Evolutionary conservation across 225 moss, liverwort and hornwort species (phyloP), one percentile per base, ranked within the genome.

Genomic region (Polytrichum formosum): DNA sequence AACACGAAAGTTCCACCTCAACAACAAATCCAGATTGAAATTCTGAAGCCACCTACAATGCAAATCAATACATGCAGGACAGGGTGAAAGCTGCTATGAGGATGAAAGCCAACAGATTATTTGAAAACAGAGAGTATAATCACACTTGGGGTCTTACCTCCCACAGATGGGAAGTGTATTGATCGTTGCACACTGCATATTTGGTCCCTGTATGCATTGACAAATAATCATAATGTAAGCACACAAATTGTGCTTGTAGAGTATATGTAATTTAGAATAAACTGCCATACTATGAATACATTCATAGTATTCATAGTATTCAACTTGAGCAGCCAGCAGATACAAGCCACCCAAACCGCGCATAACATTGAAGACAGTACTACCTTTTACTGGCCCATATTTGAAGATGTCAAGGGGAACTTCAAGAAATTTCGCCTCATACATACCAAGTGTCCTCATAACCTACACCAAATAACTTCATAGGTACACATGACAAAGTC

Each of bases 101-200:
- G 3, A 46, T 46, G 46, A 46, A 46, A 46, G 10, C 46, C 16
- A 46, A 46, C 46, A 46, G 46, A 16, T 46, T 46, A 46, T 13
- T 46, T 46, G 46, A 3, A 46, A 46, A 3, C 46, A 46, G 46
- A 16, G 13, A 46, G 46, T 16, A 46, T 46, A 46, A 46, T 46
- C 46, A 46, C 13, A 46, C 46, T 46, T 6, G 3, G 6, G 58
- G 21, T 58, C 90, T 85, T 86, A 98, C 98, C 94, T 72, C 87
- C 85, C 61, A 98, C 94, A 76, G 92, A 84, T 67, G 93, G 92
- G 74, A 98, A 98, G 60, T 94, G 98, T 60, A 98, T 93, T 22
- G 91, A 87, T 67, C 98, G 86, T 77, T 98, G 98, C 63, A 98
- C 94, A 79, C 77, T 92, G 84, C 92, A 90, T 74, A 98, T 98